A percentile compares a stretch with the other conserved stretches of the same genome.
phyloP scores from a whole-genome alignment of 305 asterid species.

The Salvia sclarea region DNA sequence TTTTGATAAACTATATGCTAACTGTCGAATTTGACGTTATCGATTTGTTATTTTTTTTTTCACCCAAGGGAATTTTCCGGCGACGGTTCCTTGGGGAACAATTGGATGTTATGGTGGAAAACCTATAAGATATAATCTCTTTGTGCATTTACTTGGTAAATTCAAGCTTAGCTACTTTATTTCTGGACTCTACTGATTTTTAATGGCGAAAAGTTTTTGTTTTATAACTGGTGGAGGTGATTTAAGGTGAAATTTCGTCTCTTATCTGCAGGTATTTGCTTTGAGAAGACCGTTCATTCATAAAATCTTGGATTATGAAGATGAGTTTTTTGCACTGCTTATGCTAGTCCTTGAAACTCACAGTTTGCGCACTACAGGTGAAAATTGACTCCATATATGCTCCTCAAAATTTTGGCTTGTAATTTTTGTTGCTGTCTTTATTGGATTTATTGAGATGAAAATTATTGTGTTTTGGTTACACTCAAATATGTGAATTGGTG shows the following conservation, averaged over 20 bases:
- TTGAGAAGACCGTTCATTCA: slow-evolving; percentile 88
- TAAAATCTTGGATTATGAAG: slow-evolving; percentile 88
- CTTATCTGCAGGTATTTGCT: slow-evolving; percentile 71
- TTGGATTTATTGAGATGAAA: slow-evolving; percentile 21
- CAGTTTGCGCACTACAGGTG: slow-evolving; percentile 89
- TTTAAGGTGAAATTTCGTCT: slow-evolving; percentile 16
- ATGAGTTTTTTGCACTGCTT: slow-evolving; percentile 86
- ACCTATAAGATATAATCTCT: not conserved
- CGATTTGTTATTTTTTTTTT: too few relatives aligned
- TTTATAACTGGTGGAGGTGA: not conserved
- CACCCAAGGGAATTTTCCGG: not conserved
- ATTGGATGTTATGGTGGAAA: slow-evolving; percentile 8
- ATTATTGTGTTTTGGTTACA: not conserved
- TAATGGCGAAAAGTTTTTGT: not conserved
- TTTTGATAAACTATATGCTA: not conserved
- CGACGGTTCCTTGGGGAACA: not conserved
- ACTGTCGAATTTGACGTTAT: not conserved
- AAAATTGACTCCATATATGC: not conserved
- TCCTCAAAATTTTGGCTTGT: slow-evolving; percentile 21
- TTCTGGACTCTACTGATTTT: not conserved
- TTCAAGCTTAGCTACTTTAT: not conserved
- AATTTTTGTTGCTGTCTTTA: not conserved
- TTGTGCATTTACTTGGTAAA: slow-evolving; percentile 3
- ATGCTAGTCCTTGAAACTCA: slow-evolving; percentile 94
- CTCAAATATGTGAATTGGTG: not conserved